Evolutionary conservation across 495 filamentous ascomycete species (phyloP).

Genomic region (Aspergillus bertholletiae): DNA sequence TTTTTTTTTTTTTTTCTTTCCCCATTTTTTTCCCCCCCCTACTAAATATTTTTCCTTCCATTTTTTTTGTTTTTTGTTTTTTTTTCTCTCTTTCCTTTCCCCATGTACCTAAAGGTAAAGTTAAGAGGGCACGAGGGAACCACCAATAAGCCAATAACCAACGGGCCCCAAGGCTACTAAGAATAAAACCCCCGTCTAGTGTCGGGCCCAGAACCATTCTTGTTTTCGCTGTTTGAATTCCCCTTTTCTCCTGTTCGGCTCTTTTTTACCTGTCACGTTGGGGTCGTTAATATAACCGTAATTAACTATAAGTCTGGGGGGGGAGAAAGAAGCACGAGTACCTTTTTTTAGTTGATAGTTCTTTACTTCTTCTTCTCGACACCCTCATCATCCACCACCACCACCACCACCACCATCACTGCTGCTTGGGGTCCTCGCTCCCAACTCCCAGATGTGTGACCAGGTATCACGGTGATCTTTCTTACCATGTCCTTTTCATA

Average conservation of each 20-base stretch:
- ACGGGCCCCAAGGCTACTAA: not conserved
- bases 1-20: too few species aligned
- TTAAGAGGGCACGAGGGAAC: not conserved
- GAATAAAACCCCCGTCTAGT: not conserved
- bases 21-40: too few species aligned
- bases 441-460: not conserved
- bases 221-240: not conserved
- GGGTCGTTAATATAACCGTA: not conserved
- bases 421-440: not conserved
- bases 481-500: slow-evolving; percentile 1
- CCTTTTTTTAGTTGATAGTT: too few species aligned
- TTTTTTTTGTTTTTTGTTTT: too few species aligned
- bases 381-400: too few species aligned
- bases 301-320: not conserved
- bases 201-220: not conserved
- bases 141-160: not conserved
- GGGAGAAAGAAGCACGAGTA: not conserved
- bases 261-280: not conserved
- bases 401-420: too few species aligned
- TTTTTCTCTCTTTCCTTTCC: too few species aligned
- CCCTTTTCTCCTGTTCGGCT: not conserved
- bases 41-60: too few species aligned
- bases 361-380: too few species aligned
- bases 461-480: not conserved
- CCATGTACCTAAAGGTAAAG: too few species aligned